Percentiles rank a stretch among this genome's conserved stretches.
These are phyloP conservation scores for Lepraria neglecta DNA, from an alignment of 495 filamentous ascomycete species.

Conservation along the genomic window DNA sequence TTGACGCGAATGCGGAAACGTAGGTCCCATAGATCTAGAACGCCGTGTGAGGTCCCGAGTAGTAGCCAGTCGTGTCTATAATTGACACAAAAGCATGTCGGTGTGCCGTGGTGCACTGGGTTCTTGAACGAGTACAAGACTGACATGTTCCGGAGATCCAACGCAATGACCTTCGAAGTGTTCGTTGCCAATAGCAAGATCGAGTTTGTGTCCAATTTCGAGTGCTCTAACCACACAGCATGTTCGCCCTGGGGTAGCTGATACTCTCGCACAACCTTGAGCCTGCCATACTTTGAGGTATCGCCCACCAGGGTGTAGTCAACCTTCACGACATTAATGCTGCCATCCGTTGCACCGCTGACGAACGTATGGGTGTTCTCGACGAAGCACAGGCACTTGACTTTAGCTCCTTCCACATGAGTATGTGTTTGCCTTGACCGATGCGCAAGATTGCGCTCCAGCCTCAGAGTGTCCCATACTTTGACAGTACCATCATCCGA, in stretches of 20 bases:
- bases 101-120: constrained; percentile 87
- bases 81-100: constrained; percentile 87
- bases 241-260: constrained; percentile 68
- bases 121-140: constrained; percentile 77
- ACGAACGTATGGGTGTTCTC: constrained; percentile 92
- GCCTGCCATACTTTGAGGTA: constrained; percentile 67
- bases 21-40: constrained; percentile 93
- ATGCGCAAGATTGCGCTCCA: constrained; percentile 85
- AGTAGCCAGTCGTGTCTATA: constrained; percentile 81
- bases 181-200: constrained; percentile 83
- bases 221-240: constrained; percentile 89
- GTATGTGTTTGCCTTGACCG: constrained; percentile 81
- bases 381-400: constrained; percentile 79
- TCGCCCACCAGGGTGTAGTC: constrained; percentile 59
- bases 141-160: constrained; percentile 85
- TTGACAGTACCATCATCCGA: constrained; percentile 90
- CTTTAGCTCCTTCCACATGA: constrained; percentile 61
- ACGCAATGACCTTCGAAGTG: constrained; percentile 67
- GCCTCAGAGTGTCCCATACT: constrained; percentile 83
- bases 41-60: constrained; percentile 85
- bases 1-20: constrained; percentile 82
- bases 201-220: constrained; percentile 71
- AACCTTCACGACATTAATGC: constrained; percentile 80
- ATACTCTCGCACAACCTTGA: constrained; percentile 70
- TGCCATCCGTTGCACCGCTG: constrained; percentile 84